phyloP scores from a whole-genome alignment of 2,329 filamentous ascomycete genomes.

The Trichoderma simmonsii region DNA sequence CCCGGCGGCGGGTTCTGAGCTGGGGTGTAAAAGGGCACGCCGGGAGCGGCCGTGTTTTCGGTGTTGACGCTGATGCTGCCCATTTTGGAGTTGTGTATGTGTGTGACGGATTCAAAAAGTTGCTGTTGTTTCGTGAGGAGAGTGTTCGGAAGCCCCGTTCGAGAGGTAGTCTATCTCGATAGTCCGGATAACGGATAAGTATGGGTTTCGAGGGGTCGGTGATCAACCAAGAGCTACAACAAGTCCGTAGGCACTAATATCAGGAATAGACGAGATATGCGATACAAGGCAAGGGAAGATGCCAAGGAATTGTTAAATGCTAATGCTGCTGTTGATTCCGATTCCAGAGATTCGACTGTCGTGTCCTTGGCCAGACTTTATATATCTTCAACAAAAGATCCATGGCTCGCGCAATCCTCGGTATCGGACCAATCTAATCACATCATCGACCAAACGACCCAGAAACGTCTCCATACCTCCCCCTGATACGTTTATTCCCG shows the following conservation, averaged over 20 bases:
- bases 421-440: background rate
- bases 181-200: background rate
- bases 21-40: constrained; percentile 54
- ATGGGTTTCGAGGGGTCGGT: no score
- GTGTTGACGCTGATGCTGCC: constrained; percentile 22
- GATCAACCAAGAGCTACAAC: no score
- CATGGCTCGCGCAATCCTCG: background rate
- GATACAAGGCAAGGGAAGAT: background rate
- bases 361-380: background rate
- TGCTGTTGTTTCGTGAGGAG: background rate
- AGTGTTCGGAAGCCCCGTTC: background rate
- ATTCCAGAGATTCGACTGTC: background rate
- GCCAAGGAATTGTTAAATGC: background rate
- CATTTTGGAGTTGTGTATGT: background rate
- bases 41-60: constrained; percentile 40
- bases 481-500: background rate
- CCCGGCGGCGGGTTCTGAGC: constrained; percentile 50
- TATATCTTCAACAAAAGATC: background rate
- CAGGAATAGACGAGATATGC: background rate
- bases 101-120: no score
- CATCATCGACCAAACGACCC: background rate
- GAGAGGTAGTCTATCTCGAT: background rate
- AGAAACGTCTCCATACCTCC: background rate
- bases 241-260: no score
- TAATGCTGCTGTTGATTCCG: background rate